Conservation (phyloP, 1,139 yeast species). For the Scheffersomyces segobiensis region DNA sequence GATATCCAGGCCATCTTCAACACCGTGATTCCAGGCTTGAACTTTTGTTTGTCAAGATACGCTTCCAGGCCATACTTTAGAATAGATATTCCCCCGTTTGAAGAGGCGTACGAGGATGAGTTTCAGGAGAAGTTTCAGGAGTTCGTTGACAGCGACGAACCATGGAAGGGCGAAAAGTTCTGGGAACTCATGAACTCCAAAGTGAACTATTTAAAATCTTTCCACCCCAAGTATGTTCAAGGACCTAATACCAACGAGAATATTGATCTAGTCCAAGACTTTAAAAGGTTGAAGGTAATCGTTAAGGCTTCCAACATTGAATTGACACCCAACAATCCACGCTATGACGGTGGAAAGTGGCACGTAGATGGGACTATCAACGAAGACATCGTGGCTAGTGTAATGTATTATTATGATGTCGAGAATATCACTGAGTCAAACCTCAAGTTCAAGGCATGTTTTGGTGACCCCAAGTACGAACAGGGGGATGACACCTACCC, state of each 20-base stretch:
- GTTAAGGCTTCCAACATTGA: conserved; percentile 40
- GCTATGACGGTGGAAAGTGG: conserved; percentile 42
- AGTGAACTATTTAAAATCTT: conserved; percentile 12
- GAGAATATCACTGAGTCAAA: conserved; percentile 37
- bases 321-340: conserved; percentile 38
- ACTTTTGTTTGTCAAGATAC: conserved; percentile 24
- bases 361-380: conserved; percentile 42
- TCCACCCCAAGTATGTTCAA: conserved; percentile 12
- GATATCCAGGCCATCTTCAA: conserved; percentile 32
- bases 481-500: conserved; percentile 30
- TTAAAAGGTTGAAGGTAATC: conserved; percentile 30
- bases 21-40: conserved; percentile 30
- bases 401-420: conserved; percentile 39
- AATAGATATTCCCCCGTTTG: conserved; percentile 14
- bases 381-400: conserved; percentile 43
- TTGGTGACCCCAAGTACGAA: conserved; percentile 35
- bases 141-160: conserved; percentile 6
- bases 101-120: conserved; percentile 18
- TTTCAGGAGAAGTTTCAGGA: conserved; percentile 7
- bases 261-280: conserved; percentile 14
- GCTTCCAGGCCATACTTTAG: conserved; percentile 21
- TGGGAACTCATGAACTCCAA: conserved; percentile 11
- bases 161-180: conserved; percentile 2
- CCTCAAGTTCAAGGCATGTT: conserved; percentile 29
- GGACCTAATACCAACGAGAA: conserved; percentile 16